Percentiles rank a stretch among this genome's conserved stretches.
Evolutionary conservation across 2,329 filamentous ascomycete species (phyloP).

Genomic region (Venturia oleaginea): DNA sequence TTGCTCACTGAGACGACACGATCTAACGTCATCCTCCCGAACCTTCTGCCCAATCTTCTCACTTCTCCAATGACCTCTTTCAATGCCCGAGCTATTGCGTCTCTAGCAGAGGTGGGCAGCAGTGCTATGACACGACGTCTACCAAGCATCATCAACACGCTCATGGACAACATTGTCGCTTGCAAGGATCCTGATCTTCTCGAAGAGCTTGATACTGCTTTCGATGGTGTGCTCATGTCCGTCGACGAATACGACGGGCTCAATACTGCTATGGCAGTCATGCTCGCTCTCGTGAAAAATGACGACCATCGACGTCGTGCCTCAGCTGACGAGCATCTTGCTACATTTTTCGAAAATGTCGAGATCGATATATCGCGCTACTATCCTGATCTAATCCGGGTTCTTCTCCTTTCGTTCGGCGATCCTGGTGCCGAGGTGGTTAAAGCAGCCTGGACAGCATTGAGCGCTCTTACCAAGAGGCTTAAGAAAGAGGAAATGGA

Average conservation of each 20-base stretch:
- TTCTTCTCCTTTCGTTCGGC: slow-evolving; percentile 84
- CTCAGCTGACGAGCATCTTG: slow-evolving; percentile 67
- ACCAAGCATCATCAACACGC: slow-evolving; percentile 80
- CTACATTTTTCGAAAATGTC: slow-evolving; percentile 73
- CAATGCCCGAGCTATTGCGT: slow-evolving; percentile 89
- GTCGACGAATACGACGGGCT: slow-evolving; percentile 95
- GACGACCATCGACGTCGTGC: slow-evolving; percentile 82
- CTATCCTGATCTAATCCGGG: slow-evolving; percentile 88
- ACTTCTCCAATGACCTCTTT: slow-evolving; percentile 85
- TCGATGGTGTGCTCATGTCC: slow-evolving; percentile 82
- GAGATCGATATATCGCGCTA: slow-evolving; percentile 90
- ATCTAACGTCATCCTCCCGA: slow-evolving; percentile 93
- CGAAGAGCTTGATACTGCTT: slow-evolving; percentile 65
- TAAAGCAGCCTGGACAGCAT: slow-evolving; percentile 79
- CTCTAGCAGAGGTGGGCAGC: slow-evolving; percentile 83
- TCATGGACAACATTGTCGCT: slow-evolving; percentile 85
- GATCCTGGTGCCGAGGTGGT: slow-evolving; percentile 77
- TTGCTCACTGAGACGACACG: slow-evolving; percentile 87
- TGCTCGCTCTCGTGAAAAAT: slow-evolving; percentile 80
- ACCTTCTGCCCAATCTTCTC: slow-evolving; percentile 87
- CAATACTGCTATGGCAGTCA: slow-evolving; percentile 90
- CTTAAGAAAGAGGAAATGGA: slow-evolving; percentile 98
- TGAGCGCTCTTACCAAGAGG: slow-evolving; percentile 78
- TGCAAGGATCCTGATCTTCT: slow-evolving; percentile 66
- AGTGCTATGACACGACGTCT: slow-evolving; percentile 83